Base-by-base conservation (phyloP, 208 protist genomes). In the Wallacemonas sp. region DNA sequence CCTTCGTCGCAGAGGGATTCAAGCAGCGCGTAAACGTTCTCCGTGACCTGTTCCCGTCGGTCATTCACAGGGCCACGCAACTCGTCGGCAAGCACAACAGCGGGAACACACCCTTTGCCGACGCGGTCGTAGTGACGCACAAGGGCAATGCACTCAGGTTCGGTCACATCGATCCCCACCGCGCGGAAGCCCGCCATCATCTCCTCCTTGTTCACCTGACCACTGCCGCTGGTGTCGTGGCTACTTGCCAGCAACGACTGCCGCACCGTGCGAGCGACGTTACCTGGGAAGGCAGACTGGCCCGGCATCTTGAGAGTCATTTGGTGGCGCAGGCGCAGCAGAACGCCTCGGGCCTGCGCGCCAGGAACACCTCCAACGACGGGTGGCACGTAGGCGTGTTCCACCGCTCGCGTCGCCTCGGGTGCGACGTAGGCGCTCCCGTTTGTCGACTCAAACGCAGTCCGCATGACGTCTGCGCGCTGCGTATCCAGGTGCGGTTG, bases 401-500 rank as follows among this genome's bases (percentile, higher is more conserved):
- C 71, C 9, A 65, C 32, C 39, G 73, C 73, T 44, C 53, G 46
- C 22, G 59, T 58, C 42, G 67, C 70, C 9, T 77, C 67, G 4
- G 80, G 76, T 27, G 53, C 34, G 21, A 66, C 32, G 42, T 81
- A 83, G 13, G 72, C 46, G 26, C 15, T 39, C 15, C 4, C 19
- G 37, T 54, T 50, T 29, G 46, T 72, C 8, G 27, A 33, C 64
- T 77, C 34, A 24, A 61, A 69, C 12, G 63, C 68, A 12, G 63
- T 83, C 36, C 50, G 38, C 33, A 68, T 73, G 5, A 39, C 10
- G 12, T 37, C 53, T 32, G 73, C 67, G 38, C 62, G 74, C 30
- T 81, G 66, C 3, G 71, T 63, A 66, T 96, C 91, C 37, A 89
- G 64, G 60, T 91, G 78, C 5, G 87, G 85, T 68, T 97, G 92